These are phyloP conservation scores for Thraustochytrium striatum DNA, from an alignment of 352 stramenopile genomes.

Conservation along the genomic window DNA sequence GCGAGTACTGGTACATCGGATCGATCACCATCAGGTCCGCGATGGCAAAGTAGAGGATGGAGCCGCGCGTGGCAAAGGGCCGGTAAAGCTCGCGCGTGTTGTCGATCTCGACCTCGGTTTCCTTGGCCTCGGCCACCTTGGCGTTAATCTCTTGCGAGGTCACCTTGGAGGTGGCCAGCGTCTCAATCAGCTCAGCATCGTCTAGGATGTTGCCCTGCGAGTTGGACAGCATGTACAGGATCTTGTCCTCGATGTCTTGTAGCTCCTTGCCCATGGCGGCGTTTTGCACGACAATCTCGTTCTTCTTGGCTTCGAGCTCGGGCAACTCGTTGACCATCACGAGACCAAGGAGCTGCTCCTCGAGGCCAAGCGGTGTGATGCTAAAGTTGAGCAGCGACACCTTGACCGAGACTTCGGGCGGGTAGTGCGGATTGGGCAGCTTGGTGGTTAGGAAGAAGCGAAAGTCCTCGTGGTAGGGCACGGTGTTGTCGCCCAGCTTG, in stretches of 20 bases:
- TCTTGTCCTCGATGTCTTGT: conserved; percentile 96
- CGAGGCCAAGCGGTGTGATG: conserved; percentile 85
- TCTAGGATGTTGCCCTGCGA: conserved; percentile 92
- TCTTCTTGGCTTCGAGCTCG: conserved; percentile 81
- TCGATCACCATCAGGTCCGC: conserved; percentile 84
- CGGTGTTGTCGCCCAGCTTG: conserved; percentile 83
- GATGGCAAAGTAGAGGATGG: conserved; percentile 91
- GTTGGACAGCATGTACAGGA: conserved; percentile 82
- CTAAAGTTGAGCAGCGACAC: conserved; percentile 95
- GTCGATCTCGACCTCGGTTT: conserved; percentile 87
- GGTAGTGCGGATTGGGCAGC: conserved; percentile 88
- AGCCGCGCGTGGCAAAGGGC: conserved; percentile 80
- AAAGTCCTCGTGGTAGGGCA: conserved; percentile 89
- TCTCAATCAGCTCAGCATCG: conserved; percentile 89
- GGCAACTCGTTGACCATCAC: conserved; percentile 87
- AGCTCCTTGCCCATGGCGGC: conserved; percentile 87
- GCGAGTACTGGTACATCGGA: conserved; percentile 95
- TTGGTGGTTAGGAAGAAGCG: conserved; percentile 92
- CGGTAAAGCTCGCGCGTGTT: conserved; percentile 83
- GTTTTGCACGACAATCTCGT: conserved; percentile 87
- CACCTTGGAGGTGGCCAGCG: conserved; percentile 81
- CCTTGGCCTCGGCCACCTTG: conserved; percentile 83
- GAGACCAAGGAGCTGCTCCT: conserved; percentile 92
- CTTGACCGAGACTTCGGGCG: conserved; percentile 89
- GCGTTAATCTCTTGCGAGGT: conserved; percentile 91